Evolutionary conservation across 2,329 filamentous ascomycete genomes (phyloP), one percentile per base, ranked within the genome.

Genomic region (Cercospora sesami): DNA sequence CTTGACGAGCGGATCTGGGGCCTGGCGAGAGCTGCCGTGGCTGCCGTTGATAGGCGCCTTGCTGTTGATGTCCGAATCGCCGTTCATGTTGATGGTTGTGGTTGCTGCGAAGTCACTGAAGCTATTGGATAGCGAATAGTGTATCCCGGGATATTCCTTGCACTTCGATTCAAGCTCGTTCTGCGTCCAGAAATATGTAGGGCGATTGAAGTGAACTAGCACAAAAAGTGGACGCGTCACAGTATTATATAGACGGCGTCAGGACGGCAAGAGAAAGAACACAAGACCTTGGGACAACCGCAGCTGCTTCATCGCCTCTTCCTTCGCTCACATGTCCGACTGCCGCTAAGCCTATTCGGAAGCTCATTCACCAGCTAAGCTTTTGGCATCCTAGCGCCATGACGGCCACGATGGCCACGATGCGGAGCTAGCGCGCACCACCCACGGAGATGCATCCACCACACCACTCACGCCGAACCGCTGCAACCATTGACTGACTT

Each of bases 1-100:
- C 66, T 84, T 83, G 72, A 85, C 77, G 61, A 84, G 74, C 12
- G 75, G 74, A 3, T 75, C 74, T 16, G 48, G 36, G 4, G 23
- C 39, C 48, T 55, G 48, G 45, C 68, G 67, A 18, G 61, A 59
- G 60, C 68, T 71, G 68, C 72, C 73, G 65, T 73, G 70, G 45
- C 72, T 60, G 33, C 73, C 72, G 65, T 72, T 72, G 39, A 75
- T 33, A 21, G 75, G 75, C 63, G 80, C 79, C 74, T 82, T 82
- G 75, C 81, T 78, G 70, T 79, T 78, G 55, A 66, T 67, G 48
- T 65, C 62, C 28, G 59, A 48, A 26, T 58, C 58, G 53, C 65
- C 62, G 70, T 69, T 72, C 69, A 73, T 73, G 26, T 26, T 71
- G 66, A 42, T 42, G 58, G 28, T 26, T 53, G 36, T 14, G 55